A percentile compares a stretch with the other conserved stretches of the same genome.
Evolutionary conservation across 2,329 filamentous ascomycete species (phyloP).

Genomic region (Coleophoma cylindrospora): DNA sequence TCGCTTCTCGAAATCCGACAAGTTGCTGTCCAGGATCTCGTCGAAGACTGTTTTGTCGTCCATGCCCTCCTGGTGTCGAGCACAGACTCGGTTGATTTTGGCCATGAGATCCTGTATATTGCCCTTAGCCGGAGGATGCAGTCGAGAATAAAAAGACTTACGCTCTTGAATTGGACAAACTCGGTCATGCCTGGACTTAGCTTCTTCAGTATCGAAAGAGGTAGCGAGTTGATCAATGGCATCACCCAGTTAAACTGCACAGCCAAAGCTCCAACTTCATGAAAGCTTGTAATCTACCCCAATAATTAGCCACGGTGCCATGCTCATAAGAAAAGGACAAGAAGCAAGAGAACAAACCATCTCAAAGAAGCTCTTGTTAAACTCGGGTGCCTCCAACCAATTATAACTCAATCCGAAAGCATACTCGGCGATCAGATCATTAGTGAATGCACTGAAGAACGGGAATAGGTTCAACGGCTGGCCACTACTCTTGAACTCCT

Average conservation of each 20-base stretch:
- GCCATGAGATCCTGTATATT: too few species aligned
- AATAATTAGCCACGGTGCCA: too few species aligned
- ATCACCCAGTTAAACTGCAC: constrained; percentile 7
- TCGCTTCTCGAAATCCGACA: neutral
- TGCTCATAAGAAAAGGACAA: too few species aligned
- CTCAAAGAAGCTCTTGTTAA: constrained; percentile 21
- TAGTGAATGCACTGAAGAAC: constrained; percentile 20
- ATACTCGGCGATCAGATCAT: constrained; percentile 27
- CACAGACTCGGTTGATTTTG: too few species aligned
- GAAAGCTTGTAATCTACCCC: neutral
- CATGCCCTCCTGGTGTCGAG: neutral
- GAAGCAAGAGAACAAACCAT: constrained; percentile 11
- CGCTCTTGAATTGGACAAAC: neutral
- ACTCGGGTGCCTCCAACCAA: constrained; percentile 20
- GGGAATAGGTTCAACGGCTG: constrained; percentile 20
- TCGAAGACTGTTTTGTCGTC: constrained; percentile 14
- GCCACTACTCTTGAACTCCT: neutral
- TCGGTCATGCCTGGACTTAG: constrained; percentile 4
- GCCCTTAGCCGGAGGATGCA: too few species aligned
- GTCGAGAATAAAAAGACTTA: too few species aligned
- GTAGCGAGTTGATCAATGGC: constrained; percentile 2
- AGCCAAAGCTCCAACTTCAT: constrained; percentile 12
- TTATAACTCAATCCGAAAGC: constrained; percentile 25
- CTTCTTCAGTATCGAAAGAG: neutral
- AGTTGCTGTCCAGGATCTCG: neutral